These are phyloP conservation scores for Rhytidiadelphus loreus DNA, from an alignment of 225 moss, liverwort and hornwort species.

Conservation along the genomic window DNA sequence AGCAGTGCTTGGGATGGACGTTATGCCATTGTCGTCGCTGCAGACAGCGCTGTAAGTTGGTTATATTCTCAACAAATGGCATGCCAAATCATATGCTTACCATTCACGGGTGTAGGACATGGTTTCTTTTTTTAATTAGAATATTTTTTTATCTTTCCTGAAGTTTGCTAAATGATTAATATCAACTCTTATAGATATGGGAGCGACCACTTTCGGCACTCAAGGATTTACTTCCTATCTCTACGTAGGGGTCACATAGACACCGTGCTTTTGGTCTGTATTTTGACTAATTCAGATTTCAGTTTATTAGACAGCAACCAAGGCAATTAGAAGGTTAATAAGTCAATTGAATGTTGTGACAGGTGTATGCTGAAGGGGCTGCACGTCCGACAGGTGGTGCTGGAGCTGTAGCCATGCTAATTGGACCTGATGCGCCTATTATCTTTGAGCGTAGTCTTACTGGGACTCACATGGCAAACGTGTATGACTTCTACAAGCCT, in stretches of 20 bases:
- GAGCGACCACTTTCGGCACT: neutral
- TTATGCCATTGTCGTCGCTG: slow-evolving; percentile 84
- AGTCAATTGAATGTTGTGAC: neutral
- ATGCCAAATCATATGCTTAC: neutral
- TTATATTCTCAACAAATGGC: neutral
- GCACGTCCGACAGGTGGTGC: slow-evolving; percentile 16
- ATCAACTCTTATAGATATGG: neutral
- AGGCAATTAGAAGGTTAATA: neutral
- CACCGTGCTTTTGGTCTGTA: neutral
- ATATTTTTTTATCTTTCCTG: neutral
- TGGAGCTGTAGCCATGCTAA: slow-evolving; percentile 46
- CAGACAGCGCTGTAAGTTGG: slow-evolving; percentile 68
- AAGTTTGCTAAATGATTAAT: neutral
- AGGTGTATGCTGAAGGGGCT: slow-evolving; percentile 58
- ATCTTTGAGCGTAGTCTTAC: slow-evolving; percentile 78
- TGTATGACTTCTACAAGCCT: slow-evolving; percentile 94
- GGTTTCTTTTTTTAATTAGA: neutral
- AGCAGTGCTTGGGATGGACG: slow-evolving; percentile 98
- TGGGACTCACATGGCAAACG: slow-evolving; percentile 80
- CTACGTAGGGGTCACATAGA: neutral
- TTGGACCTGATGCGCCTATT: slow-evolving; percentile 89
- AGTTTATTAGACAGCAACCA: neutral
- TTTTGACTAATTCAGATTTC: neutral
- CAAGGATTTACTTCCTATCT: neutral
- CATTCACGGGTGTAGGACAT: neutral